Base-by-base conservation (phyloP, 495 filamentous ascomycete genomes). In the Podospora australis region DNA sequence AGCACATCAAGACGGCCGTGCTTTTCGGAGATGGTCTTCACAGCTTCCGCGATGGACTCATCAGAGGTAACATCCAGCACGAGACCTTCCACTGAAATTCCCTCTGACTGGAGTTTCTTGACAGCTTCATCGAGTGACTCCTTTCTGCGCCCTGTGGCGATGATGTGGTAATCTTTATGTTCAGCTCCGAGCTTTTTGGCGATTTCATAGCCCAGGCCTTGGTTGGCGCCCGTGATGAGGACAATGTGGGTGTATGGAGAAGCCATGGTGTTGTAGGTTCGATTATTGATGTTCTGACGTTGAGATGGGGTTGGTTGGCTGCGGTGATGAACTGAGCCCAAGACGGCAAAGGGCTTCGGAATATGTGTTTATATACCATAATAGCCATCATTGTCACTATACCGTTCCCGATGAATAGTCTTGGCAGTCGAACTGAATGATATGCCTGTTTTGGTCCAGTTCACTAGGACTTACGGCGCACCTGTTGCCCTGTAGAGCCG, bases 21-120 rank as follows among this genome's bases (percentile, higher is more conserved):
- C 13, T 62, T 60, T 13, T 50, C 11, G 2, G 44, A 10, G 10
- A 80, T 57, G 0, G 60, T 44, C 2, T 63, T 46, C 25, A 65
- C 67, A 1, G 70, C 72, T 5, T 46, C 44, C 19, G 70, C 43
- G 42, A 81, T 77, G 11, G 75, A 79, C n/a, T 66, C 63, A 51
- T 80, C 77, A 1, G 69, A 66, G 36, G 64, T 66, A 11, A 82
- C 62, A 55, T 82, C 78, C 7, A 81, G 20, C 8, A 44, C 19
- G 1, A 64, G 24, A 4, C 23, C 8, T 14, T 60, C 57, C 16
- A 55, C 21, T 0, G 54, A 54, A 3, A 40, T 30, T 39, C 39
- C 23, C 40, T 34, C 13, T 54, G 50, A 13, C 24, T 57, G 9
- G 44, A 43, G 40, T 14, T 21, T 5, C 23, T 13, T 40, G 14